Evolutionary conservation across 2,329 filamentous ascomycete species (phyloP).

Genomic region (Simplicillium aogashimaense): DNA sequence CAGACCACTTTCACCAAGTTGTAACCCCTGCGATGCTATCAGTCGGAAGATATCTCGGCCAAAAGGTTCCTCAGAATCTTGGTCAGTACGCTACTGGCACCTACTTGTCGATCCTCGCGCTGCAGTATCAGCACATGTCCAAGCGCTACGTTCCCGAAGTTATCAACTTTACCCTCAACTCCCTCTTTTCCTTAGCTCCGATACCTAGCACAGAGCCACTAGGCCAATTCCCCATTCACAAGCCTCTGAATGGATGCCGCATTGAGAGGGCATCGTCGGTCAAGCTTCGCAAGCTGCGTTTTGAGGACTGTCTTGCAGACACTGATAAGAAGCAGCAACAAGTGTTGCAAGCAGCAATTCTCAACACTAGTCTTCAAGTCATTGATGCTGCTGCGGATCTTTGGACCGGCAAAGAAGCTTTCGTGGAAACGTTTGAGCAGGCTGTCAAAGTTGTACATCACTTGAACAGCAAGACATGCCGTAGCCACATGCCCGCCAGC

Average conservation of each 20-base stretch:
- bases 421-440: conserved; percentile 69
- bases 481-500: conserved; percentile 35
- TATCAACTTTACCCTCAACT: conserved; percentile 70
- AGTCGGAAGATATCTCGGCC: conserved; percentile 74
- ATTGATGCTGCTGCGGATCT: conserved; percentile 58
- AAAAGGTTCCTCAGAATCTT: conserved; percentile 57
- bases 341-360: conserved; percentile 44
- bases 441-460: conserved; percentile 48
- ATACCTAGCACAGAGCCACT: conserved; percentile 32
- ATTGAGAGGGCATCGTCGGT: conserved; percentile 31
- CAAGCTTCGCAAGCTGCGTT: conserved; percentile 41
- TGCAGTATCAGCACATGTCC: conserved; percentile 75
- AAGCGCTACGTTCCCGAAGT: conserved; percentile 87
- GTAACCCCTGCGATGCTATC: conserved; percentile 81
- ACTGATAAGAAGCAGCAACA: conserved; percentile 19
- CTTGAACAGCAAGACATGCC: conserved; percentile 43
- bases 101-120: conserved; percentile 66
- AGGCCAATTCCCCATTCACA: conserved; percentile 52
- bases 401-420: conserved; percentile 66
- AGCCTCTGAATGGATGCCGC: conserved; percentile 39
- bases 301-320: conserved; percentile 43
- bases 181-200: conserved; percentile 58
- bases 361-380: conserved; percentile 54
- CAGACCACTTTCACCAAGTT: conserved; percentile 94
- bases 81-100: conserved; percentile 63